These are phyloP conservation scores for Fragosphaeria purpurea DNA, from an alignment of 2,329 filamentous ascomycete species.

Conservation along the genomic window DNA sequence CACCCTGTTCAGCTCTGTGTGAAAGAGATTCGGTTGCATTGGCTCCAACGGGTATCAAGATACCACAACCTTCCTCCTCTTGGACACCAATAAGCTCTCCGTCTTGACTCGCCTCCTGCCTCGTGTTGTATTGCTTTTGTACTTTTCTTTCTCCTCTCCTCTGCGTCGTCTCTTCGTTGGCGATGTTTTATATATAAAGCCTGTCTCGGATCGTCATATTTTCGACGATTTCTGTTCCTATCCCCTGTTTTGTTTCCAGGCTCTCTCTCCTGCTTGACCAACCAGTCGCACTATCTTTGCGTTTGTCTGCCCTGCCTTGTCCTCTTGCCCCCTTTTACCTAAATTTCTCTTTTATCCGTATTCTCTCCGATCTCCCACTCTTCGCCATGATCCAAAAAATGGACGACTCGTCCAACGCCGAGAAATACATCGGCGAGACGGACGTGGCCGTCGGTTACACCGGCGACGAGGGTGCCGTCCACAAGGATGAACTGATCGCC, in stretches of 20 bases:
- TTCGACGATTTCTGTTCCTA: slow-evolving; percentile 2
- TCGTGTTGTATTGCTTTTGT: neutral
- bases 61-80: slow-evolving; percentile 5
- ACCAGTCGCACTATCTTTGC: slow-evolving; percentile 2
- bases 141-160: neutral
- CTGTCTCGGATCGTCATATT: neutral
- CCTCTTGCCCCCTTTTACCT: neutral
- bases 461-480: slow-evolving; percentile 15
- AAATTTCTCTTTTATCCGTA: neutral
- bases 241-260: slow-evolving; percentile 1
- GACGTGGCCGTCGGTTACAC: slow-evolving; percentile 14
- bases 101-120: slow-evolving; percentile 1
- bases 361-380: neutral
- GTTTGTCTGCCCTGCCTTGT: neutral
- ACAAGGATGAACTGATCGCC: slow-evolving; percentile 12
- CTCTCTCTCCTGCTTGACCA: neutral
- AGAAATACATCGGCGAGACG: slow-evolving; percentile 9
- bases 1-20: neutral
- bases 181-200: slow-evolving; percentile 9
- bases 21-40: neutral
- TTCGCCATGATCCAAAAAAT: slow-evolving; percentile 6
- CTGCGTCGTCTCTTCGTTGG: neutral
- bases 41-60: slow-evolving; percentile 3
- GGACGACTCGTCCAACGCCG: slow-evolving; percentile 7
- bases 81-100: slow-evolving; percentile 1